A percentile compares a stretch with the other conserved stretches of the same genome.
phyloP scores from a whole-genome alignment of 768 basidiomycete genomes.

The Termitomyces sp. region DNA sequence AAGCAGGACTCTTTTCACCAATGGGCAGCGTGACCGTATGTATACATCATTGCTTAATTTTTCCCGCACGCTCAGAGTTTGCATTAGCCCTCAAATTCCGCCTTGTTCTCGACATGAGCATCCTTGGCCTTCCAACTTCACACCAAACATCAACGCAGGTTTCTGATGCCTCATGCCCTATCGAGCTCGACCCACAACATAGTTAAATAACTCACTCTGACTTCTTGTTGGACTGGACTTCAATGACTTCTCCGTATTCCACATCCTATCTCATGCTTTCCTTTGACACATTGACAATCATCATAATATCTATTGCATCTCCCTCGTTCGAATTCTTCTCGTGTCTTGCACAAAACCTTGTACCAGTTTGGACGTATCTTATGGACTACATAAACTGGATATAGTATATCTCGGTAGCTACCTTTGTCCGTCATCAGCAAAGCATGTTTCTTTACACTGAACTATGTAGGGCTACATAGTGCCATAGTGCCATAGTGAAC shows the following conservation, averaged over 20 bases:
- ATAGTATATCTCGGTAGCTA: background rate
- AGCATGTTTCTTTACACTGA: too few relatives aligned
- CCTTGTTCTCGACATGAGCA: slow-evolving; percentile 60
- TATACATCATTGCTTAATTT: slow-evolving; percentile 13
- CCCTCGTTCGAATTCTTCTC: background rate
- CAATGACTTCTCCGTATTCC: slow-evolving; percentile 2
- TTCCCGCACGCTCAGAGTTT: slow-evolving; percentile 17
- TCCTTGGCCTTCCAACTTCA: slow-evolving; percentile 58
- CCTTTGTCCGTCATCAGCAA: too few relatives aligned
- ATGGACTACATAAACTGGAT: slow-evolving; percentile 11
- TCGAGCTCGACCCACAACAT: slow-evolving; percentile 53
- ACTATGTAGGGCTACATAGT: too few relatives aligned
- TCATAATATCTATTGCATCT: slow-evolving; percentile 13
- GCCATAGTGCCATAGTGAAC: too few relatives aligned
- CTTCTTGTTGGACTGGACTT: slow-evolving; percentile 5
- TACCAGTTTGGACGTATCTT: slow-evolving; percentile 12
- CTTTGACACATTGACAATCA: slow-evolving; percentile 11
- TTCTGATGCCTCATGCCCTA: slow-evolving; percentile 60
- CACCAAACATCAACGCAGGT: slow-evolving; percentile 51
- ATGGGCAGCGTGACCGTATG: slow-evolving; percentile 58
- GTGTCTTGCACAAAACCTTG: slow-evolving; percentile 10
- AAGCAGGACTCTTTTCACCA: slow-evolving; percentile 43
- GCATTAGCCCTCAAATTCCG: slow-evolving; percentile 54
- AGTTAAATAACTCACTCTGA: slow-evolving; percentile 27
- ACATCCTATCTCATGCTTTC: slow-evolving; percentile 11